These are phyloP conservation scores for Diaporthe aspalathi DNA, from an alignment of 2,329 filamentous ascomycete genomes.

Conservation along the genomic window DNA sequence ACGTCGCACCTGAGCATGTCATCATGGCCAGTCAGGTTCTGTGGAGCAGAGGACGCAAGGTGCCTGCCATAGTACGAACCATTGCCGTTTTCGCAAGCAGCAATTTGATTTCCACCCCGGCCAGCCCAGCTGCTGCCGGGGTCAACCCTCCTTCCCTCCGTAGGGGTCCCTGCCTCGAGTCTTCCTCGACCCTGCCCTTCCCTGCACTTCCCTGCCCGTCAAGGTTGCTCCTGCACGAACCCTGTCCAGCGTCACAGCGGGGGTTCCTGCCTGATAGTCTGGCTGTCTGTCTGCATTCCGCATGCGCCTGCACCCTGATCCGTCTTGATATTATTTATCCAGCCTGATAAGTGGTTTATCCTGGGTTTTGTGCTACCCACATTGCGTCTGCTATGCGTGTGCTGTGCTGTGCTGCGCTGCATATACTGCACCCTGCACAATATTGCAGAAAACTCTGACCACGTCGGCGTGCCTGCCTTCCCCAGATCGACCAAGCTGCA, in stretches of 20 bases:
- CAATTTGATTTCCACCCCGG: constrained; percentile 26
- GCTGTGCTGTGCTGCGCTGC: too few species aligned
- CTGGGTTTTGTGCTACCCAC: constrained; percentile 5
- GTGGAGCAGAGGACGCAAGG: constrained; percentile 12
- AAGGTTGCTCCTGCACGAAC: constrained; percentile 25
- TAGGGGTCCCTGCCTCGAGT: constrained; percentile 24
- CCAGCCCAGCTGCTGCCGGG: constrained; percentile 1
- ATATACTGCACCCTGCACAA: constrained; percentile 17
- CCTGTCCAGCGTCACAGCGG: constrained; percentile 32
- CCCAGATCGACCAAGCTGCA: constrained; percentile 21
- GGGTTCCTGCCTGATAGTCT: constrained; percentile 18
- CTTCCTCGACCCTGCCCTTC: too few species aligned
- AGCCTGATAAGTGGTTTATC: constrained; percentile 10
- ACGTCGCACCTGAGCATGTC: constrained; percentile 6
- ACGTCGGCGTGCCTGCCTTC: constrained; percentile 17
- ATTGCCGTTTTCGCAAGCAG: constrained; percentile 33
- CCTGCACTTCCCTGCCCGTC: background rate
- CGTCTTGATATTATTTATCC: constrained; percentile 1
- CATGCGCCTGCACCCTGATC: background rate
- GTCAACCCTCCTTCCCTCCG: constrained; percentile 7
- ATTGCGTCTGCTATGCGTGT: constrained; percentile 10
- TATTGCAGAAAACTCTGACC: constrained; percentile 24
- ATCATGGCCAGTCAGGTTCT: constrained; percentile 1
- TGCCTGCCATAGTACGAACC: too few species aligned
- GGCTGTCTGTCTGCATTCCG: background rate